Conservation (phyloP, 352 stramenopile genomes). For the Globisporangium yorkense region DNA sequence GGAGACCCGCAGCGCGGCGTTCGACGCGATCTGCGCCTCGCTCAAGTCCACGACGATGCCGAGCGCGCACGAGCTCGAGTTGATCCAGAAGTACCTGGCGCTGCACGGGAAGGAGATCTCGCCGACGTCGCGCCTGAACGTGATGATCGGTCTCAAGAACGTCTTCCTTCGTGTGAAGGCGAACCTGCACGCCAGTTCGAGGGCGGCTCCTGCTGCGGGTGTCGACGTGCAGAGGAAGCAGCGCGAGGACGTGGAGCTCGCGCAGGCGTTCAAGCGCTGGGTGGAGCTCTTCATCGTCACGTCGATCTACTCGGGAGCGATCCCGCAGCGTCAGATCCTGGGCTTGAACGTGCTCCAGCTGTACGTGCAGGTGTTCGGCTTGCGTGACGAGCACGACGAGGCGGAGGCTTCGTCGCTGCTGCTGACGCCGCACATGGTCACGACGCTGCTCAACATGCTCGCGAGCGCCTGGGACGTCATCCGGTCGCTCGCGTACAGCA, state of each 20-base stretch:
- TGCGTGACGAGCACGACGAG: slow-evolving; percentile 13
- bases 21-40: slow-evolving; percentile 72
- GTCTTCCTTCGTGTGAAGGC: slow-evolving; percentile 75
- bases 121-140: slow-evolving; percentile 57
- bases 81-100: slow-evolving; percentile 65
- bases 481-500: slow-evolving; percentile 54
- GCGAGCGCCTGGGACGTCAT: slow-evolving; percentile 79
- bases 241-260: slow-evolving; percentile 24
- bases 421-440: slow-evolving; percentile 57
- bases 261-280: slow-evolving; percentile 55
- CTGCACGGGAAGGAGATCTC: slow-evolving; percentile 73
- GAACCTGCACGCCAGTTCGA: slow-evolving; percentile 39
- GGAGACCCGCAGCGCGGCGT: slow-evolving; percentile 62
- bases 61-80: slow-evolving; percentile 35
- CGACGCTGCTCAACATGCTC: slow-evolving; percentile 68
- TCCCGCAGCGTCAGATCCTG: slow-evolving; percentile 64
- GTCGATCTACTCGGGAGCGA: slow-evolving; percentile 56
- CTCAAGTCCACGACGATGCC: slow-evolving; percentile 79
- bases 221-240: slow-evolving; percentile 14
- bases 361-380: slow-evolving; percentile 70
- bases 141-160: slow-evolving; percentile 68
- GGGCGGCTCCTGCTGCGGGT: neutral
- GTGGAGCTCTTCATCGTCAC: slow-evolving; percentile 58
- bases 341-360: slow-evolving; percentile 67
- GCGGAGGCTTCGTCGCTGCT: slow-evolving; percentile 18